Evolutionary conservation across 139 green algal genomes (phyloP).

Genomic region (Ettlia oleoabundans): DNA sequence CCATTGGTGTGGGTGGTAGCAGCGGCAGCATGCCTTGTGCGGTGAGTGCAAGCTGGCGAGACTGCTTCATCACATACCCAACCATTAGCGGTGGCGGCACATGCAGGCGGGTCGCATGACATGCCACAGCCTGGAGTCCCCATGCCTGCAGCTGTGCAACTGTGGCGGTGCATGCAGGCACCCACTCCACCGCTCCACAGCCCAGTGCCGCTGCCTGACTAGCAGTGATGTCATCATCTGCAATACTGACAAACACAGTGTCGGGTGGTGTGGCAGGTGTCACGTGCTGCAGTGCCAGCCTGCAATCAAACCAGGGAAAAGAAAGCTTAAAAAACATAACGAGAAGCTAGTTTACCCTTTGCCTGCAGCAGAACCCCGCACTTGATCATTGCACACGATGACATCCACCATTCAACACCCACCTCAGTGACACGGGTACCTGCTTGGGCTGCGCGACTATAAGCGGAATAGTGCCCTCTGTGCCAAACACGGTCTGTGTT

Average conservation of each 20-base stretch:
- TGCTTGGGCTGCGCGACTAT: not conserved
- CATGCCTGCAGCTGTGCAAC: slow-evolving; percentile 5
- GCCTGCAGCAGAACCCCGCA: too few species aligned
- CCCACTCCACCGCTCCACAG: not conserved
- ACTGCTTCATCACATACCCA: slow-evolving; percentile 42
- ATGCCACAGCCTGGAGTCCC: not conserved
- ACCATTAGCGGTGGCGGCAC: not conserved
- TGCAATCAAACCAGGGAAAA: not conserved
- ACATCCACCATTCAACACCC: not conserved
- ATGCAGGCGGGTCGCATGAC: not conserved
- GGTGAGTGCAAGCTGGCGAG: slow-evolving; percentile 15
- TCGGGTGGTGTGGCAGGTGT: not conserved
- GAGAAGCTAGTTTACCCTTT: too few species aligned
- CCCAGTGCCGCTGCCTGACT: not conserved
- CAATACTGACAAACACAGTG: not conserved
- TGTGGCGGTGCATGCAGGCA: not conserved
- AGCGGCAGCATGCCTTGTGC: slow-evolving; percentile 39
- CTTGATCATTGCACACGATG: not conserved
- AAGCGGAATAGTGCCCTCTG: not conserved
- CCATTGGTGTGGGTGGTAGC: not conserved
- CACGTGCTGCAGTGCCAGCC: slow-evolving; percentile 18
- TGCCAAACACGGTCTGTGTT: not conserved
- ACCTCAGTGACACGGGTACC: slow-evolving; percentile 13
- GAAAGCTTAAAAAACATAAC: too few species aligned
- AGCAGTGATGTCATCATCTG: not conserved